Evolutionary conservation across 2,329 filamentous ascomycete genomes (phyloP).

Genomic region (Teratosphaeria epicoccoides): DNA sequence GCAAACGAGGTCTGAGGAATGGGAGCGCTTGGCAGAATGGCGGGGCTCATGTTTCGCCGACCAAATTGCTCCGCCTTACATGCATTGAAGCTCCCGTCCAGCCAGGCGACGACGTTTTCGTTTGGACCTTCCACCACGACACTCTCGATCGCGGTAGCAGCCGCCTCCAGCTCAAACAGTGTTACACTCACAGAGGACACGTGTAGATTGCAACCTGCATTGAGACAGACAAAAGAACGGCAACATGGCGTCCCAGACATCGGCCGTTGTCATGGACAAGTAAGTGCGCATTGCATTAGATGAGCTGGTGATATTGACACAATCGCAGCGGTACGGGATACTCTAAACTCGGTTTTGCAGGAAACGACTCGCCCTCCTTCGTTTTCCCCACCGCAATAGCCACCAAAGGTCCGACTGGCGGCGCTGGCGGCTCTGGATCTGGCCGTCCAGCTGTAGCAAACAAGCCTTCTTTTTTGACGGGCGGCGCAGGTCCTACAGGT

Average conservation of each 20-base stretch:
- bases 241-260: conserved; percentile 92
- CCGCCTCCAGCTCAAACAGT: background rate
- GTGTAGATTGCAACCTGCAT: background rate
- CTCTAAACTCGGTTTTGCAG: conserved; percentile 98
- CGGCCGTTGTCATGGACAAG: conserved; percentile 99
- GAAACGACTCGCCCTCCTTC: conserved; percentile 97
- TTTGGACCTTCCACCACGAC: background rate
- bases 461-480: conserved; percentile 90
- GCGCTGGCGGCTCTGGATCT: conserved; percentile 55
- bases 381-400: conserved; percentile 98
- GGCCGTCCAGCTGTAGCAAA: conserved; percentile 84
- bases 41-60: background rate
- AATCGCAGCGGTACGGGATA: conserved; percentile 84
- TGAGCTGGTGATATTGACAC: conserved; percentile 12
- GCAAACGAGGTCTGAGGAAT: background rate
- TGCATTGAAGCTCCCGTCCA: background rate
- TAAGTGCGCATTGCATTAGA: conserved; percentile 33
- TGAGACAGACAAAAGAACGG: background rate
- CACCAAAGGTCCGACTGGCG: conserved; percentile 68
- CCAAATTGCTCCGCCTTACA: conserved; percentile 3
- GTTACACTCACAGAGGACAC: too few species aligned
- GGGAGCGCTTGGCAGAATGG: background rate
- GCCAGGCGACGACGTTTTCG: background rate
- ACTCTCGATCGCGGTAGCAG: background rate
- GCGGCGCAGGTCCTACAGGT: conserved; percentile 70